Base-by-base conservation (phyloP, 208 protist genomes). In the Leishmania gerbilli region DNA sequence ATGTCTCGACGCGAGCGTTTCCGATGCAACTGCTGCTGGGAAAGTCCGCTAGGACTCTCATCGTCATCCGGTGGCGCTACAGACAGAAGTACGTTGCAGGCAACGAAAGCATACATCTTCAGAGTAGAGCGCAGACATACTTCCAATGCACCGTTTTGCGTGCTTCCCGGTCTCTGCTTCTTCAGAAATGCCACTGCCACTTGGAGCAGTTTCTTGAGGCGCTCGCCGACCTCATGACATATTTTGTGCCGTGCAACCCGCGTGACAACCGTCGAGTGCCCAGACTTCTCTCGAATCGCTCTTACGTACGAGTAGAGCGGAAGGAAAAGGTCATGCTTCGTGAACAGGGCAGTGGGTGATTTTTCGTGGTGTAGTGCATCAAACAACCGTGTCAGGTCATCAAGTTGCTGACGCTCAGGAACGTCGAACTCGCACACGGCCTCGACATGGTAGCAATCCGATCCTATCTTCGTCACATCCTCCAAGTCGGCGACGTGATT, bases 71-170 rank as follows among this genome's bases (percentile, higher is more conserved):
- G 58, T 24, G 81, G 79, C 24, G 94, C 86, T 51, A 89, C 79
- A n/a, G 86, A 85, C 31, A 93, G 77, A 1, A 96, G 79, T 15
- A 94, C 74, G 83, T 93, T 91, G 81, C 95, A 97, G 5, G 96
- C 56, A 65, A 92, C 74, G 80, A 96, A 97, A 5, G 89, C 83
- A 74, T 96, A 95, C 93, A 97, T 96, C 85, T 95, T 96, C 24
- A 96, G 79, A n/a, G 92, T 96, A 19, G 95, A 97, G 3, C 95
- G 85, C 67, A 96, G 77, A 68, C 92, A 95, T 15, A 95, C 34
- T 53, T 92, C 77, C 1, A 95, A 75, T 17, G 87, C 78, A 47
- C 84, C 81, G 62, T 89, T 94, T 37, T 86, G 31, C 13, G 53
- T 37, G 67, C 64, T 62, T 40, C 71, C 68, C 13, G 9, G 37